These are phyloP conservation scores for Eimeria maxima DNA, from an alignment of 169 alveolate genomes.

Conservation along the genomic window DNA sequence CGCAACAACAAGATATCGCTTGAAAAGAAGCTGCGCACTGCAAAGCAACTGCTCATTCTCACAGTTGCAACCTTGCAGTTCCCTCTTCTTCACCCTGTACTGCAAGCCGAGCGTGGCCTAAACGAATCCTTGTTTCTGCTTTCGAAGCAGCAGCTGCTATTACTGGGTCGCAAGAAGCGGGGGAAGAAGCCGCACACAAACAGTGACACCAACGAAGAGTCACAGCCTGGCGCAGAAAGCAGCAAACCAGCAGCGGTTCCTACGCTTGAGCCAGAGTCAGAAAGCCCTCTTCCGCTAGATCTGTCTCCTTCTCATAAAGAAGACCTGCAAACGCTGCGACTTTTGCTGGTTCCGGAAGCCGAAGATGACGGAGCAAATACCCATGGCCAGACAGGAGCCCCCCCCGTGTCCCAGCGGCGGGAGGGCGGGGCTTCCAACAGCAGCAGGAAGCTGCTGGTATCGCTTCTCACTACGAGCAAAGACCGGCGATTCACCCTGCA, in stretches of 20 bases:
- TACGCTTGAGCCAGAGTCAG: neutral
- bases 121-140: slow-evolving; percentile 58
- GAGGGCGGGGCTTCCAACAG: slow-evolving; percentile 6
- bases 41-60: slow-evolving; percentile 74
- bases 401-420: neutral
- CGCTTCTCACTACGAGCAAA: neutral
- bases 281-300: neutral
- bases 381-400: neutral
- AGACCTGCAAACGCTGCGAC: slow-evolving; percentile 46
- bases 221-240: neutral
- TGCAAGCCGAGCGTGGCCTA: slow-evolving; percentile 57
- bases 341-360: slow-evolving; percentile 16
- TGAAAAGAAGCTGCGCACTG: slow-evolving; percentile 19
- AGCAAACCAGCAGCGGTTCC: neutral
- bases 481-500: slow-evolving; percentile 57
- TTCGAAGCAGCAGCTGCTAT: slow-evolving; percentile 74
- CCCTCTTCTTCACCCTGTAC: slow-evolving; percentile 73
- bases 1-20: slow-evolving; percentile 30
- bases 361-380: neutral
- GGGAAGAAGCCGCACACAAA: neutral
- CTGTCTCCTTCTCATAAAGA: slow-evolving; percentile 34
- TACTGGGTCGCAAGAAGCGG: slow-evolving; percentile 7
- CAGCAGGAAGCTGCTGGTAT: slow-evolving; percentile 68
- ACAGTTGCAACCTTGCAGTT: slow-evolving; percentile 76
- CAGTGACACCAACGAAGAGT: neutral